Evolutionary conservation across 176 grass and related monocot species (phyloP).

Genomic region (Cenchrus americanus): DNA sequence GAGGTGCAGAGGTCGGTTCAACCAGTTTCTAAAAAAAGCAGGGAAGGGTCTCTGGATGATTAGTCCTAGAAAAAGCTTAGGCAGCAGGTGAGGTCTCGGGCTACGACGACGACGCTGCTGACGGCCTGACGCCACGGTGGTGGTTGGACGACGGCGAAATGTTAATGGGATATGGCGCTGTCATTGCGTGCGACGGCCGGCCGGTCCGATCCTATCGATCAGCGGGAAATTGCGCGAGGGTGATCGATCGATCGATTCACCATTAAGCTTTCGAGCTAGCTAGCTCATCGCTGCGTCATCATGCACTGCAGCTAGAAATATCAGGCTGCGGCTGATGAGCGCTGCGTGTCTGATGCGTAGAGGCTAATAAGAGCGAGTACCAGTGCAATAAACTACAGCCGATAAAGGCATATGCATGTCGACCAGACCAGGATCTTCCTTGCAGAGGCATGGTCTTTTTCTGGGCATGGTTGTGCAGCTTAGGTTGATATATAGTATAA

Average conservation of each 20-base stretch:
- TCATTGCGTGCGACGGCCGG: slow-evolving; percentile 31
- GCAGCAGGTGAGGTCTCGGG: neutral
- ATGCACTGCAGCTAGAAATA: slow-evolving; percentile 35
- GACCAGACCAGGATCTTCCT: neutral
- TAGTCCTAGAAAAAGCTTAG: neutral
- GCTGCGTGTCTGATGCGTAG: neutral
- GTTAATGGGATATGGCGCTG: slow-evolving; percentile 2
- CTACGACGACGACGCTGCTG: neutral
- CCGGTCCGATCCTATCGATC: slow-evolving; percentile 36
- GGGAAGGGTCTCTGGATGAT: neutral
- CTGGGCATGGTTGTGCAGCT: neutral
- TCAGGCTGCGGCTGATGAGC: slow-evolving; percentile 28
- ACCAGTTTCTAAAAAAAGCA: no score
- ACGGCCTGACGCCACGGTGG: neutral
- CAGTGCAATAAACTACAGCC: neutral
- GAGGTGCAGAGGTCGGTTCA: no score
- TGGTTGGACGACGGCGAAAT: slow-evolving; percentile 31
- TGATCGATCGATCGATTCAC: slow-evolving; percentile 12
- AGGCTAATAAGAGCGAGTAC: slow-evolving; percentile 18
- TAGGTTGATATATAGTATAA: neutral
- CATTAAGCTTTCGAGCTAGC: neutral
- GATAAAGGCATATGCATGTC: neutral
- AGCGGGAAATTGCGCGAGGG: slow-evolving; percentile 2
- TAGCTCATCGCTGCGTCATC: slow-evolving; percentile 49
- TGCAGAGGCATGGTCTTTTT: neutral